Conservation (phyloP, 2,329 filamentous ascomycete species). For the Diplodia corticola region DNA sequence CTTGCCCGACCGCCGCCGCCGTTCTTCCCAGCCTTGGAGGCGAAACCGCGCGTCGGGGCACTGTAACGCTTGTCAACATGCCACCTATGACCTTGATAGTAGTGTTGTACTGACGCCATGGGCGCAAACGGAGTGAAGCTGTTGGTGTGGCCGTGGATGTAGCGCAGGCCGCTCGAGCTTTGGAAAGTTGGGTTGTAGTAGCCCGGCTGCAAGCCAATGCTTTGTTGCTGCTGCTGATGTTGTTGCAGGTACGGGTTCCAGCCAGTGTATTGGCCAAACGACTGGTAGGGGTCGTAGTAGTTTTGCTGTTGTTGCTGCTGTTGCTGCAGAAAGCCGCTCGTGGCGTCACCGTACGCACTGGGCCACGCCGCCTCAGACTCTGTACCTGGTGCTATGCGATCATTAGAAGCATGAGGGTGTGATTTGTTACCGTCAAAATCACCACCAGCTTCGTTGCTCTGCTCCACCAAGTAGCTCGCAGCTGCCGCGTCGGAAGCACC, state of each 20-base stretch:
- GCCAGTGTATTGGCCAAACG: not conserved
- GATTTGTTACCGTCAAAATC: not conserved
- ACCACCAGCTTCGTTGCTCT: not conserved
- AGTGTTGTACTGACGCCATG: constrained; percentile 2
- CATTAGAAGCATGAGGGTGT: not conserved
- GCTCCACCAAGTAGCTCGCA: too few species aligned
- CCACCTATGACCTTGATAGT: constrained; percentile 12
- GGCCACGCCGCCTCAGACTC: not conserved
- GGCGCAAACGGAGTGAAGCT: constrained; percentile 7
- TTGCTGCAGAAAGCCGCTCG: not conserved
- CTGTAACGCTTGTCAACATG: constrained; percentile 22
- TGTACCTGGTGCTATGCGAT: not conserved
- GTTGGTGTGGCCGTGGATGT: constrained; percentile 7
- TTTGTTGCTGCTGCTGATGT: too few species aligned
- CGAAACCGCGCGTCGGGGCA: not conserved
- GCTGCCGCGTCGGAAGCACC: not conserved
- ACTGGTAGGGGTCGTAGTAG: not conserved
- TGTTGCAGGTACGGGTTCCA: not conserved
- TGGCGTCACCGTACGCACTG: not conserved
- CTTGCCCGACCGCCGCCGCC: not conserved
- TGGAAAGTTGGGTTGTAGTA: not conserved
- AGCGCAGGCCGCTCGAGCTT: not conserved
- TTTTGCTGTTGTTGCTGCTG: not conserved
- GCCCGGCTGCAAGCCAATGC: not conserved
- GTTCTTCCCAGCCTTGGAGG: not conserved